Conservation (phyloP, 495 filamentous ascomycete genomes). For the Xylaria sp. region DNA sequence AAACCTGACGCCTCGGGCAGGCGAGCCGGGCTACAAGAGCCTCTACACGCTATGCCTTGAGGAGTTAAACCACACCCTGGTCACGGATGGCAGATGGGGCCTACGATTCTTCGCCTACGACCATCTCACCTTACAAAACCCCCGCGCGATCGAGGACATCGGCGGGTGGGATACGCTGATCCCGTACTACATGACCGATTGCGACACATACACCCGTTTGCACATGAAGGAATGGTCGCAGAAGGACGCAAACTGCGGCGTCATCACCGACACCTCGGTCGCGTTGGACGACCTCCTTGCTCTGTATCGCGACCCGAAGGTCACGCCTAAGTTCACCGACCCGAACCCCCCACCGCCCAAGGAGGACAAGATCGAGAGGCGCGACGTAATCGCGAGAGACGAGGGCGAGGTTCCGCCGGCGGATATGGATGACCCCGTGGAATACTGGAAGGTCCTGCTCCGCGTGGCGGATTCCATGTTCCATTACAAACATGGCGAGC, state of each 20-base stretch:
- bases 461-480: conserved; percentile 44
- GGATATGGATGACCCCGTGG: conserved; percentile 34
- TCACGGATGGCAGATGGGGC: conserved; percentile 52
- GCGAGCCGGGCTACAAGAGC: conserved; percentile 53
- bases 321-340: conserved; percentile 45
- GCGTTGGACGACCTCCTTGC: conserved; percentile 53
- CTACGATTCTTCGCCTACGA: conserved; percentile 65
- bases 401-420: background rate
- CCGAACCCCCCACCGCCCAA: conserved; percentile 46
- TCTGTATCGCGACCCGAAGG: conserved; percentile 53
- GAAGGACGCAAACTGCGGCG: conserved; percentile 51
- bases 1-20: conserved; percentile 35
- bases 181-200: conserved; percentile 68
- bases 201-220: conserved; percentile 63
- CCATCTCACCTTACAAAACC: conserved; percentile 64
- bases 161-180: conserved; percentile 67
- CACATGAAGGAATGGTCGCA: conserved; percentile 59
- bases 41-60: conserved; percentile 59
- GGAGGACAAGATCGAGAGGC: conserved; percentile 28
- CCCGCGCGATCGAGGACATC: conserved; percentile 57
- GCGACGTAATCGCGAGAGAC: background rate
- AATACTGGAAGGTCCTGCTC: conserved; percentile 42
- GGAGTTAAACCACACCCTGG: conserved; percentile 44
- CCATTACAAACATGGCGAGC: conserved; percentile 50
- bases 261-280: conserved; percentile 60